Base-by-base conservation (phyloP, 176 grass and related monocot species). In the Cymbopogon citratus region DNA sequence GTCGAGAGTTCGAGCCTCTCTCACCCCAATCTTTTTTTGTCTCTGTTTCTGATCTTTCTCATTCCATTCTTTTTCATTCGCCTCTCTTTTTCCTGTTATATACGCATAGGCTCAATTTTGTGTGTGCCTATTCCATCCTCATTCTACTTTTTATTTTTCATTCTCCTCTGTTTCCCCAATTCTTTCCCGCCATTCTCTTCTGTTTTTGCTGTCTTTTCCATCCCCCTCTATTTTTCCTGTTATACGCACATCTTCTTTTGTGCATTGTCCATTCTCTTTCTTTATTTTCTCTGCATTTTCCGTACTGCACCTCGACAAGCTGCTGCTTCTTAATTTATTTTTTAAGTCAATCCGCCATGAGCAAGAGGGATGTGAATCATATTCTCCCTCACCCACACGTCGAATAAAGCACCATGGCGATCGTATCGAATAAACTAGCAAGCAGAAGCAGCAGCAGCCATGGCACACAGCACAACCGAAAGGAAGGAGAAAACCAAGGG, bases 1-100 rank as follows among this genome's bases (percentile, higher is more conserved):
- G 89, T 93, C 91, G 91, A 89, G 89, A 93, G 91, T 94, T 94
- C 89, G 85, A 93, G 87, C 94, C 91, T 93, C 91, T 93, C 89
- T 91, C 94, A 93, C 87, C 91, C 89, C 87, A 97, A n/a, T n/a
- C n/a, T 5, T 0, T 0, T 5, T 48, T 57, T 73, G 10, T 43
- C 38, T 1, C 9, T 0, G 1, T 19, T 28, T 2, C 0, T 41
- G 1, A 41, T 41, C 2, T 19, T 28, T 2, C 0, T 41, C 9
- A 41, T 41, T 12, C 11, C 0, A 44, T 14, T 49, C 18, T 48
- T 45, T 39, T 46, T 44, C 9, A 5, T n/a, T n/a, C n/a, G n/a
- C n/a, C n/a, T n/a, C n/a, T n/a, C n/a, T n/a, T n/a, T n/a, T n/a
- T n/a, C n/a, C n/a, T n/a, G n/a, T n/a, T n/a, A n/a, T n/a, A n/a